Conservation (phyloP, 2,329 filamentous ascomycete genomes). For the Aspergillus aculeatinus region DNA sequence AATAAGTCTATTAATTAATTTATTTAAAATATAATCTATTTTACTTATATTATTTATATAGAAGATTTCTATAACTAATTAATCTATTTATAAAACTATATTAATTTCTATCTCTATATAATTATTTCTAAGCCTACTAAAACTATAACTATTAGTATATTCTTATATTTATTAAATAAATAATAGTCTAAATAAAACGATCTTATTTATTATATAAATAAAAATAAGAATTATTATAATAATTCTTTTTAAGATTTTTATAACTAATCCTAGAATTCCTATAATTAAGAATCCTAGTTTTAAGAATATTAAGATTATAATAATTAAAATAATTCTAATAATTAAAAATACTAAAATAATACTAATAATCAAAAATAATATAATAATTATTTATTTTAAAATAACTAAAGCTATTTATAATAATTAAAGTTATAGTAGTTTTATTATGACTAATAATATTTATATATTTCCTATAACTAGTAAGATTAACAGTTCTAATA, state of each 20-base stretch:
- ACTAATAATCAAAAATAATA: neutral
- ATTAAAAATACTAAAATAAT: no score
- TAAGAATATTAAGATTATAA: neutral
- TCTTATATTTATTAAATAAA: neutral
- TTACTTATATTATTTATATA: neutral
- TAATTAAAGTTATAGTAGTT: neutral
- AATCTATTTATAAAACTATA: neutral
- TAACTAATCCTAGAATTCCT: neutral
- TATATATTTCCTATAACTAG: neutral
- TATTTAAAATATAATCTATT: neutral
- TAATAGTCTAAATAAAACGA: neutral
- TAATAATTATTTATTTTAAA: neutral
- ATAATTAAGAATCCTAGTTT: neutral
- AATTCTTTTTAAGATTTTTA: neutral
- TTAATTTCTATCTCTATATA: no score
- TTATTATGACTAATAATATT: neutral
- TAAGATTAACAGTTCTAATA: neutral
- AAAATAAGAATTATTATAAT: neutral
- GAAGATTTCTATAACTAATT: neutral
- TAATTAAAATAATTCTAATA: neutral
- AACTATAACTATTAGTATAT: neutral
- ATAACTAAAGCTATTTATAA: neutral
- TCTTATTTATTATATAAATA: neutral
- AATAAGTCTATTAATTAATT: neutral
- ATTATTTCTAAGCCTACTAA: neutral